These are phyloP conservation scores for Blastobotrys raffinosifermentans DNA, from an alignment of 1,139 yeast species.

Conservation along the genomic window DNA sequence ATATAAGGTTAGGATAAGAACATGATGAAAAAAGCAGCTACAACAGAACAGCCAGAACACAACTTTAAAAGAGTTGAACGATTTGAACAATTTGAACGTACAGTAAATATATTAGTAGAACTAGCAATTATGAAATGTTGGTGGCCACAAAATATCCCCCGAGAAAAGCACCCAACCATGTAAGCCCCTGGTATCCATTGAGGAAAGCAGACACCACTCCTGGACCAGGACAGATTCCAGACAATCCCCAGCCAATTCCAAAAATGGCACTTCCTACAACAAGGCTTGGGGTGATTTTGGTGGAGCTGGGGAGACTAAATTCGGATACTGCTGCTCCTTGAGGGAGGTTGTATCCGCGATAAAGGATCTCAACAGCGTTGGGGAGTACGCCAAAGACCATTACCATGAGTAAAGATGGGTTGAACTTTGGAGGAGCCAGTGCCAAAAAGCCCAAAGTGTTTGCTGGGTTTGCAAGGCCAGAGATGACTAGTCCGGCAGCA, in stretches of 20 bases:
- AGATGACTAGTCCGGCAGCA: slow-evolving; percentile 40
- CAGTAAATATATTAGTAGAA: too few relatives aligned
- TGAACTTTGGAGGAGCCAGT: slow-evolving; percentile 35
- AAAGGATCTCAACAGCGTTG: slow-evolving; percentile 28
- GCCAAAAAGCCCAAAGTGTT: slow-evolving; percentile 44
- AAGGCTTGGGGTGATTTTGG: slow-evolving; percentile 25
- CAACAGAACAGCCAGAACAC: too few relatives aligned
- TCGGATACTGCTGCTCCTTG: slow-evolving; percentile 15
- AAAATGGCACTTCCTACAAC: slow-evolving; percentile 38
- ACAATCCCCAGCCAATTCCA: slow-evolving; percentile 45
- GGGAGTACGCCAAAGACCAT: slow-evolving; percentile 41
- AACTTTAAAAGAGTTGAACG: too few relatives aligned
- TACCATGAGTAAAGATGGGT: slow-evolving; percentile 42
- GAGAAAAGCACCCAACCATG: slow-evolving; percentile 15
- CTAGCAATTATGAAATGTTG: too few relatives aligned
- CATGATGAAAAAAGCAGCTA: too few relatives aligned
- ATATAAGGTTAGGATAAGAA: too few relatives aligned
- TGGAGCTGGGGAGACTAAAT: slow-evolving; percentile 25
- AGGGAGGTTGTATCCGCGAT: slow-evolving; percentile 14
- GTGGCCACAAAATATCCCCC: too few relatives aligned
- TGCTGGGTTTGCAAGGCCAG: slow-evolving; percentile 42
- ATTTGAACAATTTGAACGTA: too few relatives aligned
- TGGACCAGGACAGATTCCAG: slow-evolving; percentile 47
- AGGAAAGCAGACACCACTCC: slow-evolving; percentile 29
- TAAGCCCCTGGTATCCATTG: slow-evolving; percentile 21